Conservation (phyloP, 805 yeast species). For the Saccharomycopsis sp. region DNA sequence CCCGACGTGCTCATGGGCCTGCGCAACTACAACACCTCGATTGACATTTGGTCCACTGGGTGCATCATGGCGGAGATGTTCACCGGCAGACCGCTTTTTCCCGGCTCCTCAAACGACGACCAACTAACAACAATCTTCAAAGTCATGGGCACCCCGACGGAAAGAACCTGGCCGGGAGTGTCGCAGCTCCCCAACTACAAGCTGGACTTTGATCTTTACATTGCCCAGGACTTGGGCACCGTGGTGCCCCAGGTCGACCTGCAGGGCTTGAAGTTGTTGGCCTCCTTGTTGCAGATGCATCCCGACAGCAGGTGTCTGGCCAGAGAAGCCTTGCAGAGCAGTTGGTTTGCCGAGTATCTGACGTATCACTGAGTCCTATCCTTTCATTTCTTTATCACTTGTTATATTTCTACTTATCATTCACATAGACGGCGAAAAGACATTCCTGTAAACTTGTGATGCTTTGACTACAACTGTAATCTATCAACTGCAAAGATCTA, state of each 20-base stretch:
- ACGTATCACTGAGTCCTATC: neutral
- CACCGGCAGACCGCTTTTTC: slow-evolving; percentile 94
- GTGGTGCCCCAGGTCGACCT: slow-evolving; percentile 63
- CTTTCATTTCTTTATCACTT: neutral
- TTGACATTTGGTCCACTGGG: slow-evolving; percentile 98
- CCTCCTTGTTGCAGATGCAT: slow-evolving; percentile 47
- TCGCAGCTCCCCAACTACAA: slow-evolving; percentile 82
- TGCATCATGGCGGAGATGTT: slow-evolving; percentile 98
- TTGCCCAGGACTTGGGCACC: slow-evolving; percentile 75
- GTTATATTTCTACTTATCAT: neutral
- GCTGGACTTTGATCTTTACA: slow-evolving; percentile 73
- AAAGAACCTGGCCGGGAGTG: slow-evolving; percentile 95
- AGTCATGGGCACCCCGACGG: slow-evolving; percentile 94
- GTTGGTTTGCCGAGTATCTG: slow-evolving; percentile 64
- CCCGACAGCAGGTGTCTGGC: slow-evolving; percentile 48
- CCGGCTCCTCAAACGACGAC: slow-evolving; percentile 94
- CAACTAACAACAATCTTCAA: slow-evolving; percentile 87
- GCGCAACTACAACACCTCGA: slow-evolving; percentile 90
- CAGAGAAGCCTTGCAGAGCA: slow-evolving; percentile 41
- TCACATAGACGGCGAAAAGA: no score
- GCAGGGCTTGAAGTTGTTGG: slow-evolving; percentile 58
- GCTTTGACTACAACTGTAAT: no score
- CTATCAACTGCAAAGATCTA: neutral
- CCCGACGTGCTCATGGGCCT: slow-evolving; percentile 59
- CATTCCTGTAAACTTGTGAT: no score